Base-by-base conservation (phyloP, 192 early-diverging fungal genomes). In the Coemansia reversa region DNA sequence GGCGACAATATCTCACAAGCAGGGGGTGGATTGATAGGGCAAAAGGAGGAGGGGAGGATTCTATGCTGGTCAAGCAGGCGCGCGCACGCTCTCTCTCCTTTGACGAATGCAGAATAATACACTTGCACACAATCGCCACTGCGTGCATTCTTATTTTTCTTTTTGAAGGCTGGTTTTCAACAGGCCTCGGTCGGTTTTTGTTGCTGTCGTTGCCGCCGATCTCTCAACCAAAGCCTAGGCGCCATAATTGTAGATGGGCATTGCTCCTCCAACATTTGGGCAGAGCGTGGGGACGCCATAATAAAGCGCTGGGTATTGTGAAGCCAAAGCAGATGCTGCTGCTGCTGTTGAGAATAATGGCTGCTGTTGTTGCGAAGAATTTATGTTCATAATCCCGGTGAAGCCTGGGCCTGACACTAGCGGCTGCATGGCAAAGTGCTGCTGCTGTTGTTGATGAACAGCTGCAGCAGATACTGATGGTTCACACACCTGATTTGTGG, bases 271-370 rank as follows among this genome's bases (percentile, higher is more conserved):
- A 16, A 14, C 28, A 25, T 24, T 35, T 18, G 62, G 22, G 35
- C 19, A 33, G 11, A 54, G 27, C 49, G 19, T 30, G 11, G 63
- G 5, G 5, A 53, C 63, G 35, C 39, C 33, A 57, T 74, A 80
- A 65, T 74, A 80, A 65, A 80, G 23, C 33, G 65, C 51, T 30
- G 71, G 72, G 55, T 71, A 80, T 55, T 75, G 72, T 24, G 72
- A 29, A n/a, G 77, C 77, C 20, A 79, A 23, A 11, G 72, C 69
- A 4, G 76, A 67, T 5, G 71, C 76, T 0, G 68, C 60, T n/a
- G 68, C 72, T 19, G 77, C 69, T 23, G 60, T 45, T 25, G 68
- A 57, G 19, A 45, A 51, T n/a, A 25, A 63, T 47, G 49, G 48
- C 7, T 61, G 67, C 51, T 58, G 74, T 19, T 55, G 42, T n/a